A percentile compares a stretch with the other conserved stretches of the same genome.
Conservation (phyloP, 2,329 filamentous ascomycete species). For the Nemania bipapillata region DNA sequence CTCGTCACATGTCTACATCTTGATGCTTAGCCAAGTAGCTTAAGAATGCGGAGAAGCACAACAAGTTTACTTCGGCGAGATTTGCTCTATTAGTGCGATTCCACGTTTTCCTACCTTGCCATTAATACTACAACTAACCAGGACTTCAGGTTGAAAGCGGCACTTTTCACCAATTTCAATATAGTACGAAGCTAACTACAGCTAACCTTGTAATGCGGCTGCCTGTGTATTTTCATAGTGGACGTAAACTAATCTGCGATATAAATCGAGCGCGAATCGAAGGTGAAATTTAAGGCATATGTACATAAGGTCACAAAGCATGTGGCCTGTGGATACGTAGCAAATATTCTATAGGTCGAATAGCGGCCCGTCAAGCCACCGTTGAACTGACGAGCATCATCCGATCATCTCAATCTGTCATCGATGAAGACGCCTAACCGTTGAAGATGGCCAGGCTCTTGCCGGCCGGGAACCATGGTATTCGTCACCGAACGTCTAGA, state of each 20-base stretch:
- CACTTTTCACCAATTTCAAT: neutral
- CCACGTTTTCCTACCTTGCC: neutral
- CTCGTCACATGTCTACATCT: neutral
- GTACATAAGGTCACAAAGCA: neutral
- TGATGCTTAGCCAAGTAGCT: neutral
- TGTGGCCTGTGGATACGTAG: neutral
- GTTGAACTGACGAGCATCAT: neutral
- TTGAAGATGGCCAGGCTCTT: neutral
- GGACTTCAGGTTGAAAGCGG: neutral
- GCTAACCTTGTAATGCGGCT: neutral
- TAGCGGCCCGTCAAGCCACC: neutral
- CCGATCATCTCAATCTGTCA: neutral
- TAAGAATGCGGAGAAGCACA: neutral
- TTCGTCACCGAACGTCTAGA: neutral
- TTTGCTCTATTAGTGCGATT: neutral
- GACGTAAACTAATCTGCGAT: neutral
- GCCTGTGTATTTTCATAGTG: neutral
- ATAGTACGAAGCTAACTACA: neutral
- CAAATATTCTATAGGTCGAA: neutral
- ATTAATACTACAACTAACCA: neutral
- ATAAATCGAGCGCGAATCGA: neutral
- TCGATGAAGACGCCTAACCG: neutral
- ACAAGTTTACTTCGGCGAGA: neutral
- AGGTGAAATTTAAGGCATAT: neutral
- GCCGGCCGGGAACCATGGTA: neutral